These are phyloP conservation scores for Allantophomopsis cytisporea DNA, from an alignment of 2,329 filamentous ascomycete genomes.

Conservation along the genomic window DNA sequence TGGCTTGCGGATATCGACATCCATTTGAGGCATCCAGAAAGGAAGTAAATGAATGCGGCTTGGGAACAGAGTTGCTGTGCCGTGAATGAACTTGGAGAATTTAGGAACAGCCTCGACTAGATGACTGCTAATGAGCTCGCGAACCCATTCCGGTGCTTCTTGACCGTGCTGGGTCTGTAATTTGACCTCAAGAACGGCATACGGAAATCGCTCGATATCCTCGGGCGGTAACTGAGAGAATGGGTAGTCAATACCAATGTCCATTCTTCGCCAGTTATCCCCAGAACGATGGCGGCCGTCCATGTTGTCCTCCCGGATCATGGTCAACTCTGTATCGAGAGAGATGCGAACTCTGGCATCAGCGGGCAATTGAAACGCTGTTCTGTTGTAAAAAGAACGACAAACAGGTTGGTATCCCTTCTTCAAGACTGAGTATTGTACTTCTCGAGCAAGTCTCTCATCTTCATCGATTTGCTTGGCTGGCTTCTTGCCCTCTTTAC, in stretches of 20 bases:
- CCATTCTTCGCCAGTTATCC: constrained; percentile 90
- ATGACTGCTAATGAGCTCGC: constrained; percentile 83
- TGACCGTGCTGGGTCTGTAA: constrained; percentile 92
- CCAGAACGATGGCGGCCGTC: constrained; percentile 66
- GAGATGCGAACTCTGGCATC: constrained; percentile 95
- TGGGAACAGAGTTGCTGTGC: constrained; percentile 77
- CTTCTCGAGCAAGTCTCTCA: constrained; percentile 77
- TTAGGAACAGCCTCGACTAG: constrained; percentile 98
- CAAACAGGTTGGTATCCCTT: constrained; percentile 81
- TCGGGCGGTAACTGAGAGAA: constrained; percentile 78
- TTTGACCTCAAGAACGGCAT: constrained; percentile 94
- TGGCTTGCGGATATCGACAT: constrained; percentile 92
- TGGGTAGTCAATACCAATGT: constrained; percentile 92
- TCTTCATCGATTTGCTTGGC: constrained; percentile 84
- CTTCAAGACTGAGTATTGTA: constrained; percentile 86
- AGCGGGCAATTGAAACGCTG: constrained; percentile 91
- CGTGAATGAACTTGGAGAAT: constrained; percentile 98
- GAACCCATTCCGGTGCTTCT: constrained; percentile 92
- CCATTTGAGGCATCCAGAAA: constrained; percentile 98
- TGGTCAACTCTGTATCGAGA: constrained; percentile 87
- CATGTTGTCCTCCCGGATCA: constrained; percentile 90
- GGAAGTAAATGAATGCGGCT: constrained; percentile 79
- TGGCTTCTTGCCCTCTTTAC: constrained; percentile 88
- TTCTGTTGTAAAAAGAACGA: constrained; percentile 94
- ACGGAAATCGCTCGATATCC: constrained; percentile 86